Evolutionary conservation across 305 asterid genomes (phyloP).

Genomic region (Rubia balearica): DNA sequence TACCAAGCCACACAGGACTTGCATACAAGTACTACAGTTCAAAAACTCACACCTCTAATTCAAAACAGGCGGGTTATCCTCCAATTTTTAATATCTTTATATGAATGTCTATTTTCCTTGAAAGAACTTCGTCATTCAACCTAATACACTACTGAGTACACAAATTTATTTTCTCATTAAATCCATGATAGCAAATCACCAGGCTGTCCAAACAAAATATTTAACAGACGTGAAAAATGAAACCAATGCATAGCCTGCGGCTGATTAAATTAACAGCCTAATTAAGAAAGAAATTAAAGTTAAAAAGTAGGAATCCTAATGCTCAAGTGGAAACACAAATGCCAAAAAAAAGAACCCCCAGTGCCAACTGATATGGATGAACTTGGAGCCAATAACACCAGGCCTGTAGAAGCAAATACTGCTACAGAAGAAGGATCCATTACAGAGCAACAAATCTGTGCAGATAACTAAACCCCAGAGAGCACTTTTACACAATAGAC

Average conservation of each 20-base stretch:
- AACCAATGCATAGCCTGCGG: neutral
- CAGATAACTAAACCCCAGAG: neutral
- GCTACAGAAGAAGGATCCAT: neutral
- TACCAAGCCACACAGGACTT: neutral
- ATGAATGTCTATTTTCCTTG: neutral
- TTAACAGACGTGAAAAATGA: neutral
- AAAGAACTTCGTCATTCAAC: neutral
- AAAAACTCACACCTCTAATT: neutral
- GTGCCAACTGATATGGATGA: neutral
- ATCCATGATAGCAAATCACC: neutral
- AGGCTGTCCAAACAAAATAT: neutral
- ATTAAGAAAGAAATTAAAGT: neutral
- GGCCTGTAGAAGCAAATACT: neutral
- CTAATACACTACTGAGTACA: neutral
- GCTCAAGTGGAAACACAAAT: neutral
- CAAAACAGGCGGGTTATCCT: neutral
- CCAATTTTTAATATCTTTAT: neutral
- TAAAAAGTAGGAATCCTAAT: neutral
- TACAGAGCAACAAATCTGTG: neutral
- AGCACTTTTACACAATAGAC: neutral
- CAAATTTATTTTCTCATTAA: neutral
- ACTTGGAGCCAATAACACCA: neutral
- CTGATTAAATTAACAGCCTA: neutral
- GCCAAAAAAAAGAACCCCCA: neutral
- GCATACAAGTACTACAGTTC: neutral